These are phyloP conservation scores for Terfezia claveryi DNA, from an alignment of 495 filamentous ascomycete species.

Conservation along the genomic window DNA sequence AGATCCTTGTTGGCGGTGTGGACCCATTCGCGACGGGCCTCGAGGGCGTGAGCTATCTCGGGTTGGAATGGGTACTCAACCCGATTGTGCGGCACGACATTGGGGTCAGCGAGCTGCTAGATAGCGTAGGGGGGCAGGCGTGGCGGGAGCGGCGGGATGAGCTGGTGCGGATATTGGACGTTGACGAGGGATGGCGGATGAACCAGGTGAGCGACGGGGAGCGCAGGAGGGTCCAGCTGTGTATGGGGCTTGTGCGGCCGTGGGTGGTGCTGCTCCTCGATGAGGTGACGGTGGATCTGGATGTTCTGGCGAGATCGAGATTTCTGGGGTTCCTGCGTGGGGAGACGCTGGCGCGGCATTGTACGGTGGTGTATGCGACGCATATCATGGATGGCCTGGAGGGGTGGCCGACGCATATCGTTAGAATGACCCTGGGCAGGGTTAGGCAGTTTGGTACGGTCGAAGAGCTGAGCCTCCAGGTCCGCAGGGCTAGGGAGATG, in stretches of 20 bases:
- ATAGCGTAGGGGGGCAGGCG: constrained; percentile 64
- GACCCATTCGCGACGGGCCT: constrained; percentile 79
- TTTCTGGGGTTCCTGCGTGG: constrained; percentile 72
- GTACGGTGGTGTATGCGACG: constrained; percentile 92
- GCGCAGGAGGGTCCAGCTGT: constrained; percentile 54
- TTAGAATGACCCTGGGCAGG: constrained; percentile 74
- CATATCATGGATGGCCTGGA: constrained; percentile 89
- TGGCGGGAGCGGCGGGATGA: constrained; percentile 68
- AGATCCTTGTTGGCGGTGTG: constrained; percentile 50
- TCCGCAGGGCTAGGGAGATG: no score
- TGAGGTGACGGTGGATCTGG: constrained; percentile 93
- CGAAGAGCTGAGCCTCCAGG: constrained; percentile 27
- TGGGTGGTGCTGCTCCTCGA: constrained; percentile 83
- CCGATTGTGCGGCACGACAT: constrained; percentile 89
- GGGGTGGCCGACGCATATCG: constrained; percentile 82
- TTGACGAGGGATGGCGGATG: constrained; percentile 84
- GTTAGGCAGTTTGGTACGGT: constrained; percentile 67
- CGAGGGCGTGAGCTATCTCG: constrained; percentile 89
- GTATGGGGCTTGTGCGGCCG: constrained; percentile 86
- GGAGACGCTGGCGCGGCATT: constrained; percentile 61
- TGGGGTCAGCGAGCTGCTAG: constrained; percentile 62
- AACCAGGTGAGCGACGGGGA: constrained; percentile 86
- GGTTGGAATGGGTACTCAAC: constrained; percentile 97
- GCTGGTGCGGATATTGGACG: constrained; percentile 68
- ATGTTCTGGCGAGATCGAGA: constrained; percentile 58